Conservation (phyloP, 2,329 filamentous ascomycete genomes). For the Beauveria pseudobassiana region DNA sequence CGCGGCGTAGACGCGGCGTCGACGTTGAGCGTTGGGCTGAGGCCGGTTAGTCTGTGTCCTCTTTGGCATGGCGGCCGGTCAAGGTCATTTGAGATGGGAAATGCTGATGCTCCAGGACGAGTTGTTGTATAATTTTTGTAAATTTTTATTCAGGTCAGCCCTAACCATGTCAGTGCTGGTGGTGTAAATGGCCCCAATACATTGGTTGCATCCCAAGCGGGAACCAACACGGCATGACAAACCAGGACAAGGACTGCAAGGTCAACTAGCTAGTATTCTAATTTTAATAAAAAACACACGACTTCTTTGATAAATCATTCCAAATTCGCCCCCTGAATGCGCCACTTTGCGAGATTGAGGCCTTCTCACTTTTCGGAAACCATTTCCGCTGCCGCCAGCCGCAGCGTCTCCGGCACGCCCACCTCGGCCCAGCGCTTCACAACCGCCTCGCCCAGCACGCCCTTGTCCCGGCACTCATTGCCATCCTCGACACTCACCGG, state of each 20-base stretch:
- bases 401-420: not conserved
- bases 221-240: too few relatives aligned
- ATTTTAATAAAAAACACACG: too few relatives aligned
- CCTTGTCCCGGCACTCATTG: not conserved
- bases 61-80: conserved; percentile 1
- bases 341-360: not conserved
- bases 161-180: not conserved
- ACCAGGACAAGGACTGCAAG: too few relatives aligned
- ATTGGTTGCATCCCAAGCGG: too few relatives aligned
- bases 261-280: too few relatives aligned
- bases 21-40: not conserved
- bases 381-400: not conserved
- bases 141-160: not conserved
- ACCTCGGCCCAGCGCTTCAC: not conserved
- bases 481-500: not conserved
- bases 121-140: not conserved
- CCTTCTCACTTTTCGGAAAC: not conserved
- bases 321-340: too few relatives aligned
- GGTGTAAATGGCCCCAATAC: too few relatives aligned
- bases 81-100: too few relatives aligned
- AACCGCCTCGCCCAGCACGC: not conserved
- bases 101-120: not conserved
- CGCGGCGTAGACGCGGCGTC: conserved; percentile 12
- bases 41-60: not conserved
- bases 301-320: not conserved